phyloP scores from a whole-genome alignment of 495 filamentous ascomycete genomes.

The Annulohypoxylon maeteangense region DNA sequence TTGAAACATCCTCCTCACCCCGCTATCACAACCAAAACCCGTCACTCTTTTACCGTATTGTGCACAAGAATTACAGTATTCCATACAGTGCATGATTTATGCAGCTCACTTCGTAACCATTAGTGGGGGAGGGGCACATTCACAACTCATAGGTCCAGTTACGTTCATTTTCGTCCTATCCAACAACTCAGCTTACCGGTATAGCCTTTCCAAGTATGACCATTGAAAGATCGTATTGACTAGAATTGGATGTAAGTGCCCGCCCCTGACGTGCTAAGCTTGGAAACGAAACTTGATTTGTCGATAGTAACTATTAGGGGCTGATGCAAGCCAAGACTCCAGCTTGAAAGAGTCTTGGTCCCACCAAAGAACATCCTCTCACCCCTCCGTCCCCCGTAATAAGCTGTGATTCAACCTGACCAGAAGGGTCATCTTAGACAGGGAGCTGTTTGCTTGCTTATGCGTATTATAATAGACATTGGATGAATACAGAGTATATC shows the following conservation, averaged over 20 bases:
- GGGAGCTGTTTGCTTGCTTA: conserved; percentile 2
- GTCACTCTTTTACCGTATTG: conserved; percentile 9
- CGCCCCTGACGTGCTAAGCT: conserved; percentile 21
- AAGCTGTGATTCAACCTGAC: conserved; percentile 22
- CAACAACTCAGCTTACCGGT: conserved; percentile 28
- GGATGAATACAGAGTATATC: conserved; percentile 15
- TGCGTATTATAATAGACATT: neutral
- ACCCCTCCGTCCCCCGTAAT: conserved; percentile 38
- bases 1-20: conserved; percentile 18
- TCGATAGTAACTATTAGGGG: conserved; percentile 3
- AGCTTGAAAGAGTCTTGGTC: conserved; percentile 30
- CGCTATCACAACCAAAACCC: neutral
- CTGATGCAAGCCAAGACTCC: conserved; percentile 45
- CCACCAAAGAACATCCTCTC: conserved; percentile 18
- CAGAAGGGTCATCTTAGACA: neutral
- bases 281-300: conserved; percentile 24
- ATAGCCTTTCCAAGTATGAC: conserved; percentile 18
- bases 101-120: conserved; percentile 8
- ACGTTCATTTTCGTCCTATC: conserved; percentile 20
- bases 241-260: neutral
- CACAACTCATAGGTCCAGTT: neutral
- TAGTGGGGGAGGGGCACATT: conserved; percentile 22
- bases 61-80: neutral
- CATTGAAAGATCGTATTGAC: conserved; percentile 20
- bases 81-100: conserved; percentile 30